These are phyloP conservation scores for Diaporthe nobilis DNA, from an alignment of 2,329 filamentous ascomycete genomes.

Conservation along the genomic window DNA sequence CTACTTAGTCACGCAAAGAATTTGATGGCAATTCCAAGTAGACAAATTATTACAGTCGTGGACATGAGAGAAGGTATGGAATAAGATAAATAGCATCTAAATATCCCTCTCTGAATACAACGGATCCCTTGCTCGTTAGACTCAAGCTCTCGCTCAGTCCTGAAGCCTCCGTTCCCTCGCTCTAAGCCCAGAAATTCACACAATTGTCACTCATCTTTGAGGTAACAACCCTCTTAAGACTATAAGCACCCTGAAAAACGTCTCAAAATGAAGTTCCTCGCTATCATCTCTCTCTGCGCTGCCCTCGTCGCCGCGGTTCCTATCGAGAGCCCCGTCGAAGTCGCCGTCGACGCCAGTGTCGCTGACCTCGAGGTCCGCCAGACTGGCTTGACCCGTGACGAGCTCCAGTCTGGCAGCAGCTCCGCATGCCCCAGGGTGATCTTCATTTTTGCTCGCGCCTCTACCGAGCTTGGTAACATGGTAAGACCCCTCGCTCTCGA, in stretches of 20 bases:
- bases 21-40: not conserved
- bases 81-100: slow-evolving; percentile 5
- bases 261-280: slow-evolving; percentile 9
- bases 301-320: not conserved
- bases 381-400: slow-evolving; percentile 10
- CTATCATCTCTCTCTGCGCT: not conserved
- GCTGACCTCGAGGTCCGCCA: slow-evolving; percentile 15
- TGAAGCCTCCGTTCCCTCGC: not conserved
- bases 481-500: slow-evolving; percentile 43
- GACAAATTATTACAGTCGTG: not conserved
- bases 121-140: not conserved
- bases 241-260: not conserved
- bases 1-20: not conserved
- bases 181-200: not conserved
- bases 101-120: not conserved
- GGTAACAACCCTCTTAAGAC: no score
- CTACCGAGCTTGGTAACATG: slow-evolving; percentile 57
- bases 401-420: slow-evolving; percentile 13
- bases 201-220: not conserved
- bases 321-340: not conserved
- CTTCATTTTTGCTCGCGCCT: slow-evolving; percentile 57
- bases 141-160: slow-evolving; percentile 21
- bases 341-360: not conserved
- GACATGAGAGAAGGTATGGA: not conserved
- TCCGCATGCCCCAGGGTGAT: slow-evolving; percentile 53